Base-by-base conservation (phyloP, 352 stramenopile species). In the Phytopythium ostracodes region DNA sequence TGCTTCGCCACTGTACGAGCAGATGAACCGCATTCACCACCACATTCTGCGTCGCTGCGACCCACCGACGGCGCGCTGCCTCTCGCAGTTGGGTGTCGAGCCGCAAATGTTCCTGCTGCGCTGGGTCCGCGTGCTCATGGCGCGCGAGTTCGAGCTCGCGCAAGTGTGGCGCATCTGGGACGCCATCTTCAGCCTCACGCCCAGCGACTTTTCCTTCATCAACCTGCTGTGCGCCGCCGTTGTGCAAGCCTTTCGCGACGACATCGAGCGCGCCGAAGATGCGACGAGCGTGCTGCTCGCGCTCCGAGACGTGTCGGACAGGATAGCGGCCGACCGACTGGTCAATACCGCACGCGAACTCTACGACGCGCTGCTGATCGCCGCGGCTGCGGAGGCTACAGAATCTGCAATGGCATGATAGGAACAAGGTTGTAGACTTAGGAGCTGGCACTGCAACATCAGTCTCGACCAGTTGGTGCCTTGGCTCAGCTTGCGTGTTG, bases 161-260 rank as follows among this genome's bases (percentile, higher is more conserved):
- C 77, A 90, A 40, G 84, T 90, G 63, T 92, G 84, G 84, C 77
- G 81, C 22, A 67, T 92, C 55, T 92, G 84, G 84, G 81, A 92
- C 60, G 72, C 84, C 31, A 89, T 92, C 61, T 90, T 92, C 60
- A 79, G 72, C 22, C 67, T 92, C 33, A 91, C 84, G 6, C 75
- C 81, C 8, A 72, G 64, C 57, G 80, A 92, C 44, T 90, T 91
- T 56, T 80, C 76, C 35, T 91, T 92, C 42, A 89, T 90, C 61
- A 89, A 92, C 43, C 27, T 89, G 58, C 71, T 92, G 4, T 92
- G 81, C 51, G 84, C 89, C n/a, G 84, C 84, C 11, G 76, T 82
- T 7, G 74, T 92, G 4, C 77, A 75, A 6, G 81, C 89, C 33
- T 88, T 79, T 40, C 77, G 84, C 0, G 76, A 84, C 10, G 76